Base-by-base conservation (phyloP, 345 rosid species). In the Nephelium lappaceum region DNA sequence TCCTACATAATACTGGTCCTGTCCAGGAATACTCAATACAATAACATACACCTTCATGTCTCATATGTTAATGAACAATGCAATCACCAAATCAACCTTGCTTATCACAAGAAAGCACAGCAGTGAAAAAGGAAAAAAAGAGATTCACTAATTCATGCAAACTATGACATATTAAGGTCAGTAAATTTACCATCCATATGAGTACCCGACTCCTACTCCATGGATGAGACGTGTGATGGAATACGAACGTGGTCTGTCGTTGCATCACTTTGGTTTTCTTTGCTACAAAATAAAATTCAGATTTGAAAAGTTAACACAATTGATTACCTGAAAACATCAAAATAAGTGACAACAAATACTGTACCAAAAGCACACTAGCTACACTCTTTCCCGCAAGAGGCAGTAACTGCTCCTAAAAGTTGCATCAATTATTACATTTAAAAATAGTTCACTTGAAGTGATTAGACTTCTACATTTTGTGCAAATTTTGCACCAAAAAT, bases 191-290 rank as follows among this genome's bases (percentile, higher is more conserved):
- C 93, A 95, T 95, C 98, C 98, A 95, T 53, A 92, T 91, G 79
- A 95, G 98, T 76, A 93, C 71, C 47, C 90, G 89, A 81, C 92
- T 93, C 87, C 90, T 85, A 86, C 94, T 95, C 98, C 98, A 93
- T 77, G 98, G 98, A 90, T 95, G 98, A 81, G 98, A 91, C 36
- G 98, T 84, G 83, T 89, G 97, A 78, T 95, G 98, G 89, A 95
- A 89, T 25, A 95, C 86, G 70, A 95, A 93, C 61, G 98, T 95
- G 23, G 94, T 63, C 69, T 93, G 98, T 65, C 95, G 85, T 83
- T 72, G 84, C 93, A 92, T 92, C 79, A 92, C 91, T 80, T 86
- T 90, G 72, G 21, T 78, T 85, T 79, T 88, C 89, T 87, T 95
- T 75, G 86, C 98, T 95, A 66, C 71, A 71, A 66, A 81, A 42